These are phyloP conservation scores for Schwanniomyces polymorphus DNA, from an alignment of 805 yeast species.

Conservation along the genomic window DNA sequence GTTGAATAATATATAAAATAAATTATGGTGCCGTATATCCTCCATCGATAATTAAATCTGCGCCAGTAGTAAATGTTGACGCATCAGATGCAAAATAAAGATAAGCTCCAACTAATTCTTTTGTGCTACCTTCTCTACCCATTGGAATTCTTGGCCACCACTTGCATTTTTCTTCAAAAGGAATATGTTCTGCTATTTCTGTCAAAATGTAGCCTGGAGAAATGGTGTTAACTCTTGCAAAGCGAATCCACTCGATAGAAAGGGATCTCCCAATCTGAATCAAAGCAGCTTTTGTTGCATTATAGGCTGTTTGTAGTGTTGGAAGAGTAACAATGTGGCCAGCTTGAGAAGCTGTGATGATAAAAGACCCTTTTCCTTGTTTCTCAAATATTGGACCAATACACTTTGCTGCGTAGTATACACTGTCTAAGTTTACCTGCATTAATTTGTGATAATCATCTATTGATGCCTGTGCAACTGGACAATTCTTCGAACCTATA, in stretches of 20 bases:
- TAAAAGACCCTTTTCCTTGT: slow-evolving; percentile 29
- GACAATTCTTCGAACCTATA: no score
- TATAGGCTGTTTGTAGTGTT: slow-evolving; percentile 39
- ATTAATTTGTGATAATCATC: no score
- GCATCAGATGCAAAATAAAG: slow-evolving; percentile 46
- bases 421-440: no score
- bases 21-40: slow-evolving; percentile 42
- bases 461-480: no score
- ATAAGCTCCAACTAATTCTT: slow-evolving; percentile 48
- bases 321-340: slow-evolving; percentile 40
- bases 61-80: slow-evolving; percentile 43
- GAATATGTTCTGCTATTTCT: slow-evolving; percentile 38
- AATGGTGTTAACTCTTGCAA: slow-evolving; percentile 42
- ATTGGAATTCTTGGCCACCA: slow-evolving; percentile 44
- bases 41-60: slow-evolving; percentile 46
- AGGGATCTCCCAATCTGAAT: slow-evolving; percentile 35
- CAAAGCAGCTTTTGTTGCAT: slow-evolving; percentile 40
- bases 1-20: no score
- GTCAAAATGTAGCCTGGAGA: slow-evolving; percentile 46
- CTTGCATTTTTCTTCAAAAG: slow-evolving; percentile 26
- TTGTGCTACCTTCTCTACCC: slow-evolving; percentile 45
- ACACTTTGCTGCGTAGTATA: slow-evolving; percentile 28
- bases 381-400: slow-evolving; percentile 24
- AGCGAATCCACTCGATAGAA: slow-evolving; percentile 47
- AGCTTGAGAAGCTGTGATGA: slow-evolving; percentile 39